Conservation (phyloP, 345 rosid species). For the Chamaenerion angustifolium region DNA sequence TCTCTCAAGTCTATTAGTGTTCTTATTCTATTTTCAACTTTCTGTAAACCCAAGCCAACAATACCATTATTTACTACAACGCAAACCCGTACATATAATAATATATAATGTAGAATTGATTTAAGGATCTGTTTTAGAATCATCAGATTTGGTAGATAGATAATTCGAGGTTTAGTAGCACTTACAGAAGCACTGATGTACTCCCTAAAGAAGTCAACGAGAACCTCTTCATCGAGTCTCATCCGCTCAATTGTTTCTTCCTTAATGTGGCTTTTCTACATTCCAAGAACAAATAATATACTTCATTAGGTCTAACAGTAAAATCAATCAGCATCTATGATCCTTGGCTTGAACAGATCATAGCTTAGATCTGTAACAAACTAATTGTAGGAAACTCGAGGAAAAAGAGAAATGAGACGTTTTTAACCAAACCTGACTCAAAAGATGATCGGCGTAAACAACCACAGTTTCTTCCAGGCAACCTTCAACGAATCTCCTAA, state of each 20-base stretch:
- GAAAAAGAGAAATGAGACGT: not conserved
- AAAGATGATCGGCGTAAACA: constrained; percentile 79
- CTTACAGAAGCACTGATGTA: constrained; percentile 80
- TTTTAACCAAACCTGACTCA: constrained; percentile 49
- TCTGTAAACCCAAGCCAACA: constrained; percentile 22
- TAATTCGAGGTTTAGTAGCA: constrained; percentile 2
- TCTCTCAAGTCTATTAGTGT: constrained; percentile 88
- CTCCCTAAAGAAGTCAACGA: constrained; percentile 92
- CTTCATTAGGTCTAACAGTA: not conserved
- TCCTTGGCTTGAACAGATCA: too few relatives aligned
- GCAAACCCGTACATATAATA: too few relatives aligned
- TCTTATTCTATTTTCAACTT: constrained; percentile 86
- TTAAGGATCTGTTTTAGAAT: too few relatives aligned
- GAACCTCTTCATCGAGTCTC: constrained; percentile 94
- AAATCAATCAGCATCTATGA: not conserved
- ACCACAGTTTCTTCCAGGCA: constrained; percentile 86
- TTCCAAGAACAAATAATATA: constrained; percentile 3
- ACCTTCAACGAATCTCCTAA: constrained; percentile 91
- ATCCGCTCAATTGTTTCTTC: constrained; percentile 94
- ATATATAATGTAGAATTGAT: too few relatives aligned
- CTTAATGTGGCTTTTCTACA: constrained; percentile 78
- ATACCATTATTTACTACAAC: not conserved
- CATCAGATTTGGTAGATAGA: not conserved
- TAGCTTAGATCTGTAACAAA: too few relatives aligned
- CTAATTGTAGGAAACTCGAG: not conserved